Conservation (phyloP, 1,139 yeast genomes). For the Hemisphaericaspora lyxosophila region DNA sequence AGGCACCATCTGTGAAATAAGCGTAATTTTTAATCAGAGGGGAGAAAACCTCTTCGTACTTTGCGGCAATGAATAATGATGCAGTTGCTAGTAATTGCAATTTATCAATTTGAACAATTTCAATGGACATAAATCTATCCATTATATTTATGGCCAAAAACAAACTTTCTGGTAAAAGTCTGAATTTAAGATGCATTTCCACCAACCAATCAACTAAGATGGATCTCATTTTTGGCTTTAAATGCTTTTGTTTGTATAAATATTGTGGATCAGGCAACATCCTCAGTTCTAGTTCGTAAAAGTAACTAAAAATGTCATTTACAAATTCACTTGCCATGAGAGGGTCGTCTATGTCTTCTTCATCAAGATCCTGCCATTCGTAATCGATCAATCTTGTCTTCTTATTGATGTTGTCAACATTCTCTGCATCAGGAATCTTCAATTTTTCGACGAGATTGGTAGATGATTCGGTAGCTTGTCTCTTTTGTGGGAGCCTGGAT, state of each 20-base stretch:
- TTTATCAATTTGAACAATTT: constrained; percentile 77
- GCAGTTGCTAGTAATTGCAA: constrained; percentile 90
- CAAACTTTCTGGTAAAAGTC: constrained; percentile 86
- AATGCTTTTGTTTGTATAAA: constrained; percentile 69
- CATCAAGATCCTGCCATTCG: constrained; percentile 89
- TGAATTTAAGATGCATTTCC: constrained; percentile 84
- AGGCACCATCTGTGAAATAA: constrained; percentile 82
- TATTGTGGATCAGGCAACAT: constrained; percentile 81
- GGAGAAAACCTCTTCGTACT: constrained; percentile 90
- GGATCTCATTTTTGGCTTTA: constrained; percentile 84
- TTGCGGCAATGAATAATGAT: constrained; percentile 87
- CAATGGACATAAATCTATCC: constrained; percentile 86
- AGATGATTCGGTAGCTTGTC: constrained; percentile 58
- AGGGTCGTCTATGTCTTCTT: constrained; percentile 89
- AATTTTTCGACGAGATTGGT: constrained; percentile 50
- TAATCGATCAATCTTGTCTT: constrained; percentile 46
- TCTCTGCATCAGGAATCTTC: constrained; percentile 13
- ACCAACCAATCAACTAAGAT: constrained; percentile 94
- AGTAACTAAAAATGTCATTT: constrained; percentile 77
- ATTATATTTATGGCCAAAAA: constrained; percentile 84
- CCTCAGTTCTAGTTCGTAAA: constrained; percentile 69
- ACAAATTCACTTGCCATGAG: constrained; percentile 94
- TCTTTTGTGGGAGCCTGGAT: constrained; percentile 52
- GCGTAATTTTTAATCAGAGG: constrained; percentile 90
- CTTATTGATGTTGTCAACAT: constrained; percentile 17